Evolutionary conservation across 495 filamentous ascomycete species (phyloP).

Genomic region (Penicillium chermesinum): DNA sequence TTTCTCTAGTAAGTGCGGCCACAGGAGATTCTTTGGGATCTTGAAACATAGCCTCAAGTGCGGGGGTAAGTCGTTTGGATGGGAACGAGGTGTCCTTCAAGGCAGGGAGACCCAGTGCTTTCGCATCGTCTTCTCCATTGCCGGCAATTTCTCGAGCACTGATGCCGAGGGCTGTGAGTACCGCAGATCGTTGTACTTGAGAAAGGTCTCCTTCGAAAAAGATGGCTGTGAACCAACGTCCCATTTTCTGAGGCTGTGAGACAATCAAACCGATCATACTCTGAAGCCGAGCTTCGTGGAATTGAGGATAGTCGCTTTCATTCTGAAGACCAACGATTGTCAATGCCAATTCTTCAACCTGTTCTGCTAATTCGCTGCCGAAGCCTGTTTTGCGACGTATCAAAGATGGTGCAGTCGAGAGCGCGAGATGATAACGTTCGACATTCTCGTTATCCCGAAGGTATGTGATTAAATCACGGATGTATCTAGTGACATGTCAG

Average conservation of each 20-base stretch:
- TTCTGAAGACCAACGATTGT: conserved; percentile 75
- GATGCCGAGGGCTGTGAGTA: conserved; percentile 77
- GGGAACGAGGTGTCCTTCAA: conserved; percentile 55
- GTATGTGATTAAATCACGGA: conserved; percentile 75
- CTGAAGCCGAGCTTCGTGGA: conserved; percentile 70
- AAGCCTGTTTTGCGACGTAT: conserved; percentile 86
- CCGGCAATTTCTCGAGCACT: conserved; percentile 85
- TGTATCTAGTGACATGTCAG: conserved; percentile 51
- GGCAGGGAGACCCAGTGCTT: conserved; percentile 31
- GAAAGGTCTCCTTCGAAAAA: conserved; percentile 94
- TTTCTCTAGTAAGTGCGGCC: conserved; percentile 51
- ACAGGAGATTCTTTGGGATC: conserved; percentile 47
- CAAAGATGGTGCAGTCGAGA: conserved; percentile 68
- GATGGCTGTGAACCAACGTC: conserved; percentile 72
- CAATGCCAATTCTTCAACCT: conserved; percentile 73
- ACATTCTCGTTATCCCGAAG: conserved; percentile 78
- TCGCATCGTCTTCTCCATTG: conserved; percentile 59
- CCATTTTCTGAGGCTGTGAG: conserved; percentile 70
- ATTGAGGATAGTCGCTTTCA: conserved; percentile 52
- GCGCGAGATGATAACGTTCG: conserved; percentile 74
- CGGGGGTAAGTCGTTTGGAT: conserved; percentile 63
- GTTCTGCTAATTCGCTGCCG: conserved; percentile 79
- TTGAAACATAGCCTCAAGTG: conserved; percentile 46
- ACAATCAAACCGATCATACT: conserved; percentile 80
- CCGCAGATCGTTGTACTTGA: conserved; percentile 69